Conservation (phyloP, 495 filamentous ascomycete genomes). For the Penicillium ucsense region DNA sequence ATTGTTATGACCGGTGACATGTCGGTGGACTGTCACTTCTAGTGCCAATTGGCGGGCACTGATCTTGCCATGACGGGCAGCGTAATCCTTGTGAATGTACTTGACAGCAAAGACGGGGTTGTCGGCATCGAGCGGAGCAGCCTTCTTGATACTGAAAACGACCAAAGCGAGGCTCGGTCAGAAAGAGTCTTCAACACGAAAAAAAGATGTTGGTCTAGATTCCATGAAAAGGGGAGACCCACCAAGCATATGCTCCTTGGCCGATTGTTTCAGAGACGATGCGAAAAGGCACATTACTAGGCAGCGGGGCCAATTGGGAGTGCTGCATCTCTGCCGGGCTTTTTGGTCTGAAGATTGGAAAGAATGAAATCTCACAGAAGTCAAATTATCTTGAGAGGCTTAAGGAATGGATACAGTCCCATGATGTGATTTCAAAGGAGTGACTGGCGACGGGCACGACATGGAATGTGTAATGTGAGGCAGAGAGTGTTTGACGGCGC, state of each 20-base stretch:
- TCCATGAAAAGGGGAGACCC: constrained; percentile 19
- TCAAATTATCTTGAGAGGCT: not conserved
- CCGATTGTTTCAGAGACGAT: constrained; percentile 95
- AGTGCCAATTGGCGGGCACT: constrained; percentile 77
- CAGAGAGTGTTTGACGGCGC: constrained; percentile 2
- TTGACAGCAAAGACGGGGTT: constrained; percentile 90
- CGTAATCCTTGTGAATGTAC: constrained; percentile 95
- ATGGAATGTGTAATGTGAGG: not conserved
- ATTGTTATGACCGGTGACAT: constrained; percentile 81
- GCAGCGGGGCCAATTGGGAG: constrained; percentile 83
- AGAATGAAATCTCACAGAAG: not conserved
- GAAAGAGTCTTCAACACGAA: too few relatives aligned
- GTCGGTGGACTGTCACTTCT: constrained; percentile 80
- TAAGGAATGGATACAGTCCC: not conserved
- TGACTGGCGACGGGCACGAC: not conserved
- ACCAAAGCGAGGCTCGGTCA: not conserved
- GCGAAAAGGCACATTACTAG: constrained; percentile 79
- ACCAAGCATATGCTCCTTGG: constrained; percentile 95
- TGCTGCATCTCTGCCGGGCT: constrained; percentile 39
- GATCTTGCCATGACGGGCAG: constrained; percentile 77
- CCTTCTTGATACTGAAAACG: constrained; percentile 77
- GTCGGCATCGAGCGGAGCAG: constrained; percentile 55
- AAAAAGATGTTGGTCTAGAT: too few relatives aligned
- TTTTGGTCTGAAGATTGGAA: too few relatives aligned
- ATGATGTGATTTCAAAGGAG: constrained; percentile 1